Percentiles rank a stretch among this genome's conserved stretches.
phyloP scores from a whole-genome alignment of 345 rosid species.

The Clarkia xantiana region DNA sequence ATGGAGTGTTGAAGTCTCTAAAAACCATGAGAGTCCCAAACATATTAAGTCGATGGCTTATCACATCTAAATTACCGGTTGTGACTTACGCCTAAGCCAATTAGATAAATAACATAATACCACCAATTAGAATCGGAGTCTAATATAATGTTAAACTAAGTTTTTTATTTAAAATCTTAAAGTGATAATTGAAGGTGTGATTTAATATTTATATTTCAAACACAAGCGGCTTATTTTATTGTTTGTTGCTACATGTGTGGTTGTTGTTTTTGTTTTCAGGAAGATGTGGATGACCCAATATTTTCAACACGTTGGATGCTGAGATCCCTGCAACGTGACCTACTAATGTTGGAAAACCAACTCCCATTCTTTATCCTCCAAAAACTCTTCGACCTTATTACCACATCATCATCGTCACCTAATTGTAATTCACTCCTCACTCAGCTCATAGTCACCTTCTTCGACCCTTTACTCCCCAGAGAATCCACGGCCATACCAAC shows the following conservation, averaged over 20 bases:
- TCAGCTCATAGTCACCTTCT: slow-evolving; percentile 9
- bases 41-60: too few relatives aligned
- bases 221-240: not conserved
- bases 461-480: slow-evolving; percentile 7
- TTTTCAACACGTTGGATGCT: slow-evolving; percentile 10
- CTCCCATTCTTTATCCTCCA: slow-evolving; percentile 7
- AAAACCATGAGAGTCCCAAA: too few relatives aligned
- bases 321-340: slow-evolving; percentile 8
- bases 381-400: slow-evolving; percentile 5
- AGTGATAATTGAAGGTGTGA: too few relatives aligned
- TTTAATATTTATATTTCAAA: not conserved
- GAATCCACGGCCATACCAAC: not conserved
- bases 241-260: not conserved
- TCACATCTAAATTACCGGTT: too few relatives aligned
- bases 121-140: too few relatives aligned
- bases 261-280: not conserved
- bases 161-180: too few relatives aligned
- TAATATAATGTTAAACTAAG: too few relatives aligned
- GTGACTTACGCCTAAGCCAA: too few relatives aligned
- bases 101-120: too few relatives aligned
- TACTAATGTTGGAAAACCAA: slow-evolving; percentile 10
- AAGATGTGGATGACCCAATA: slow-evolving; percentile 7
- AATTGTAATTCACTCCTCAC: not conserved
- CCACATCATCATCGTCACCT: not conserved
- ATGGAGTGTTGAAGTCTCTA: too few relatives aligned